These are phyloP conservation scores for Boletus sp. DNA, from an alignment of 768 basidiomycete genomes.

Conservation along the genomic window DNA sequence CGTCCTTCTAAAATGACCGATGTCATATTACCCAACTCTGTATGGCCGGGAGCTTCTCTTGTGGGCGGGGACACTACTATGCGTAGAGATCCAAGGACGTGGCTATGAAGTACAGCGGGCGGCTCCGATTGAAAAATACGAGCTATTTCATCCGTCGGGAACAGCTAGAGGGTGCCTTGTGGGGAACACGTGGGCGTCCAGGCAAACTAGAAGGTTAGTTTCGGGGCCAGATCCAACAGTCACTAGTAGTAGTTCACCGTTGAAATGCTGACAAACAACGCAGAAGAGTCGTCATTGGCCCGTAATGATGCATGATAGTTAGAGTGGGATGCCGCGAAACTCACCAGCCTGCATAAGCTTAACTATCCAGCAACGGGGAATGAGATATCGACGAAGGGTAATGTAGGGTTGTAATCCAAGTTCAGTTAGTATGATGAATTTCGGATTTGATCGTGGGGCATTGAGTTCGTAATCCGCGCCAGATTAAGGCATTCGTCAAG, in stretches of 20 bases:
- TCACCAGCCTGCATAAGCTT: not conserved
- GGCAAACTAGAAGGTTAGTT: not conserved
- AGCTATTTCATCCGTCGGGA: not conserved
- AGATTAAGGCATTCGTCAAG: not conserved
- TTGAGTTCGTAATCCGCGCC: slow-evolving; percentile 10
- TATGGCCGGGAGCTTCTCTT: not conserved
- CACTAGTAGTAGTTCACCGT: no score
- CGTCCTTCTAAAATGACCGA: not conserved
- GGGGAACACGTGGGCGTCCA: not conserved
- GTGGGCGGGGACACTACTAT: not conserved
- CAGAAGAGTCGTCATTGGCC: not conserved
- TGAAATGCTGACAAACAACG: no score
- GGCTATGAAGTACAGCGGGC: not conserved
- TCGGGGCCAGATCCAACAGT: not conserved
- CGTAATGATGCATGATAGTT: not conserved
- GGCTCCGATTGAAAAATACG: not conserved
- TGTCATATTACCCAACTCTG: not conserved
- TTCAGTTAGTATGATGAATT: not conserved
- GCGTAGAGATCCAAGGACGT: not conserved
- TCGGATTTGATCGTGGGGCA: slow-evolving; percentile 1
- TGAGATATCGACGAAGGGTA: not conserved
- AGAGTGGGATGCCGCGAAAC: not conserved
- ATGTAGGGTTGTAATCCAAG: not conserved
- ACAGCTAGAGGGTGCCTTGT: not conserved
- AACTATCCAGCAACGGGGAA: not conserved